Evolutionary conservation across 202 grass and related monocot genomes (phyloP), one percentile per base, ranked within the genome.

Genomic region (Setaria italica): DNA sequence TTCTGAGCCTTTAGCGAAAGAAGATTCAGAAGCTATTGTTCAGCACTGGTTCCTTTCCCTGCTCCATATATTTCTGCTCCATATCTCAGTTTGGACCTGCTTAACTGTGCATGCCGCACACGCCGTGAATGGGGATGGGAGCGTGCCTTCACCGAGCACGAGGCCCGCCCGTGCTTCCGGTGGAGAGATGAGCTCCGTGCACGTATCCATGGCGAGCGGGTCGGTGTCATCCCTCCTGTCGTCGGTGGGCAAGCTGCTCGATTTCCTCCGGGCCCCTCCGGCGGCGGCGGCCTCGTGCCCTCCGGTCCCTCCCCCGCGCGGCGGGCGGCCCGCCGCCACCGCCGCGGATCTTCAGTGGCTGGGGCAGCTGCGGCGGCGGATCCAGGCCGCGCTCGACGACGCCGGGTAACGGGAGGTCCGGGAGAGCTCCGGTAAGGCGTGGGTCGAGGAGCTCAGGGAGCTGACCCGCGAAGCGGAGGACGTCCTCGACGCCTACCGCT

Each of bases 391-490:
- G 21, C 82, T 91, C 6, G 39, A 74, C 0, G 82, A 88, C 54
- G 86, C 86, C 0, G 77, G 67, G 63, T 70, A 78, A 63, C 75
- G 69, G 20, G 85, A 74, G 63, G n/a, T 88, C 30, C 33, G 9
- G 33, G 76, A 88, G 2, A 79, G 34, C 14, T 73, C 71, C 1
- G 71, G 78, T 0, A 88, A 87, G 13, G 50, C 70, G 13, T 91
- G 89, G 89, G 50, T 91, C 3, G 72, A 19, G 25, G 86, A 88
- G 74, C 49, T 88, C 77, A 82, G 57, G 9, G 33, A 7, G 5
- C 32, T 91, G 17, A 82, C 89, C 5, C 67, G 46, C 34, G 77
- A 85, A 41, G 82, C 71, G 1, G 86, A 91, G 60, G 82, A 91
- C 82, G 55, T 88, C 51, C 86, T 88, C 0, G 82, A 85, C 7